These are phyloP conservation scores for Lippia alba DNA, from an alignment of 305 asterid genomes.

Conservation along the genomic window DNA sequence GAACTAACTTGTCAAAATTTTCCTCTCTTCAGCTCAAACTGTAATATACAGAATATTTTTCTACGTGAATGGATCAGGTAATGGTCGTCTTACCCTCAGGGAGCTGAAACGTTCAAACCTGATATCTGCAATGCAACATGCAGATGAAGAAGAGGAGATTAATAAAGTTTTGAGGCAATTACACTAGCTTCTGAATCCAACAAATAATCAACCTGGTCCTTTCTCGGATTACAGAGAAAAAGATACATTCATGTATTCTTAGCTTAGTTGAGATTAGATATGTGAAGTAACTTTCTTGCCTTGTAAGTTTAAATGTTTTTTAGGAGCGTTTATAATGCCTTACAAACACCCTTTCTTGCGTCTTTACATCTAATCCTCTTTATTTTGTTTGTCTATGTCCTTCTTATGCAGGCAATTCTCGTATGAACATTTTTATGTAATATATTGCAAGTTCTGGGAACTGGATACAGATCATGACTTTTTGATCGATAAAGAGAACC, in stretches of 20 bases:
- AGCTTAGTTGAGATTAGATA: too few species aligned
- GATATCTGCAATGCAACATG: slow-evolving; percentile 96
- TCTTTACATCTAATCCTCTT: too few species aligned
- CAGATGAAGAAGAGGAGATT: slow-evolving; percentile 98
- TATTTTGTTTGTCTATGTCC: too few species aligned
- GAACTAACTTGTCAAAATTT: too few species aligned
- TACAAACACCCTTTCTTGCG: too few species aligned
- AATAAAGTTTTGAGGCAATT: slow-evolving; percentile 97
- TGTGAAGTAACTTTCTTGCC: too few species aligned
- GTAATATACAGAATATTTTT: slow-evolving; percentile 96
- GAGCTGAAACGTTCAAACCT: slow-evolving; percentile 92
- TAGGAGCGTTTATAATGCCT: too few species aligned
- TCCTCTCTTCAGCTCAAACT: slow-evolving; percentile 99
- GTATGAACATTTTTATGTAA: slow-evolving; percentile 96
- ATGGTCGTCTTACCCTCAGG: slow-evolving; percentile 86
- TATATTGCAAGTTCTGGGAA: slow-evolving; percentile 99
- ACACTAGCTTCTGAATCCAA: too few species aligned
- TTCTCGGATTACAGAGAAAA: too few species aligned
- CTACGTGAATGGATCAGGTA: slow-evolving; percentile 93
- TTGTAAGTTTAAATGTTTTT: too few species aligned
- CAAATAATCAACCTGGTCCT: too few species aligned
- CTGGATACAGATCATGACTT: slow-evolving; percentile 98
- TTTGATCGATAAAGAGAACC: slow-evolving; percentile 95
- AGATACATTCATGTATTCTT: too few species aligned
- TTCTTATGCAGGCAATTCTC: slow-evolving; percentile 99